A percentile compares a stretch with the other conserved stretches of the same genome.
These are phyloP conservation scores for Globisporangium canariense DNA, from an alignment of 352 stramenopile genomes.

Conservation along the genomic window DNA sequence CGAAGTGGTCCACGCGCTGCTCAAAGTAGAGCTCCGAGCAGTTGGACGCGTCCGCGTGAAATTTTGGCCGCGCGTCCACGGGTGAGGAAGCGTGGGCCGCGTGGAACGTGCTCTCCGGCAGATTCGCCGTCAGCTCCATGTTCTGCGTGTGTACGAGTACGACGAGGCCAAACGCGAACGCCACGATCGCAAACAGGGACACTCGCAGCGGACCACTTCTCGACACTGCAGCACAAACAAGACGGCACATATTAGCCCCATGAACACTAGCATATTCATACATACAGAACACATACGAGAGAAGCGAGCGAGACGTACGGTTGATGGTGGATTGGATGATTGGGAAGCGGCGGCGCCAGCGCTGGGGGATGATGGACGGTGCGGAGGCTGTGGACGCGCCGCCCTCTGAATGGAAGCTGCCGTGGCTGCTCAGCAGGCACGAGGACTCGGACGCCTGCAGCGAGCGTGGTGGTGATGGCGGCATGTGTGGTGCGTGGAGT, in stretches of 20 bases:
- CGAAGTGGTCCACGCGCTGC: constrained; percentile 90
- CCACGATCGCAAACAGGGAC: constrained; percentile 38
- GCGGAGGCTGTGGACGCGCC: constrained; percentile 9
- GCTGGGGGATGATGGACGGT: constrained; percentile 19
- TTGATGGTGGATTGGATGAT: constrained; percentile 17
- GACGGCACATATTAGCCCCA: background rate
- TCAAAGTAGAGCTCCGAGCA: constrained; percentile 86
- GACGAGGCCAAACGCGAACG: constrained; percentile 54
- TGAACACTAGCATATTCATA: background rate
- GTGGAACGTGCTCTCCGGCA: constrained; percentile 36
- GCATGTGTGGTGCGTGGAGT: background rate
- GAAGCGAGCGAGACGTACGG: constrained; percentile 5
- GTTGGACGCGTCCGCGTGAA: constrained; percentile 56
- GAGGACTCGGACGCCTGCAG: constrained; percentile 7
- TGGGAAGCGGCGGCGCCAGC: constrained; percentile 19
- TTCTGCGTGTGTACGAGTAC: constrained; percentile 73
- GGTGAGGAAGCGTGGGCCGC: constrained; percentile 13
- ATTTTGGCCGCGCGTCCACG: constrained; percentile 2
- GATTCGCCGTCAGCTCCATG: constrained; percentile 37
- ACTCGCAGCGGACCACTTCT: constrained; percentile 34
- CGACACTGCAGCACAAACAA: constrained; percentile 5
- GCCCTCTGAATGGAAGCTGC: constrained; percentile 3
- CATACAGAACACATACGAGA: no score
- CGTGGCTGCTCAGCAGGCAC: constrained; percentile 5
- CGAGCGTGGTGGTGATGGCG: background rate